Evolutionary conservation across 805 yeast genomes (phyloP), one percentile per base, ranked within the genome.

Genomic region (Metschnikowia santaceciliae): DNA sequence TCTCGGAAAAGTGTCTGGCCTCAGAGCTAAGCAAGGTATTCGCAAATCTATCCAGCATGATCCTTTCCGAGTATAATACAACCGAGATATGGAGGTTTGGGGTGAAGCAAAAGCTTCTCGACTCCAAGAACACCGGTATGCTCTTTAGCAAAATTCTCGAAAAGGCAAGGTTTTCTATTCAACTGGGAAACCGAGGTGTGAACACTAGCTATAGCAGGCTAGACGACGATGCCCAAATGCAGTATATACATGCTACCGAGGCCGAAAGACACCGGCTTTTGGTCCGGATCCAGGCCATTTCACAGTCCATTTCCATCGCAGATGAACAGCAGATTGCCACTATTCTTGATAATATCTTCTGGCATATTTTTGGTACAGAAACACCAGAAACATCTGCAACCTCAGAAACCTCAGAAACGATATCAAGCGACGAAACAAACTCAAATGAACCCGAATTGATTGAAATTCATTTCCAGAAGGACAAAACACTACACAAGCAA

Each of bases 301-400:
- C 66, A 2, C 74, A 69, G 52, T 52, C 64, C 36, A 42, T 70
- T 7, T 63, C 74, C 2, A 51, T 57, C 3, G 49, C 66, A 6
- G 54, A 60, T 4, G 50, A 60, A 2, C 51, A 53, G 2, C 54
- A 60, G 42, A 46, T 61, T 1, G 56, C 67, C 3, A 19, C 3
- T 1, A 46, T 60, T 3, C 40, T 70, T 17, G 60, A 63, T 43
- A 46, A 33, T 17, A 17, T 65, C 13, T 47, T 50, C 41, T 2
- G 26, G 11, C 32, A 32, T 22, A 32, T n/a, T 5, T 37, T 50
- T 46, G 50, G 33, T 6, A 50, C 32, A 32, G 37, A n/a, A 39
- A 30, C 7, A 14, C 19, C 37, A 8, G 20, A 19, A 26, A 26
- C 30, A 26, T 5, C 7, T 1, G 23, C 6, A 22, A 22, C 23